Evolutionary conservation across 2,329 filamentous ascomycete genomes (phyloP).

Genomic region (Trichophyton schoenleinii): DNA sequence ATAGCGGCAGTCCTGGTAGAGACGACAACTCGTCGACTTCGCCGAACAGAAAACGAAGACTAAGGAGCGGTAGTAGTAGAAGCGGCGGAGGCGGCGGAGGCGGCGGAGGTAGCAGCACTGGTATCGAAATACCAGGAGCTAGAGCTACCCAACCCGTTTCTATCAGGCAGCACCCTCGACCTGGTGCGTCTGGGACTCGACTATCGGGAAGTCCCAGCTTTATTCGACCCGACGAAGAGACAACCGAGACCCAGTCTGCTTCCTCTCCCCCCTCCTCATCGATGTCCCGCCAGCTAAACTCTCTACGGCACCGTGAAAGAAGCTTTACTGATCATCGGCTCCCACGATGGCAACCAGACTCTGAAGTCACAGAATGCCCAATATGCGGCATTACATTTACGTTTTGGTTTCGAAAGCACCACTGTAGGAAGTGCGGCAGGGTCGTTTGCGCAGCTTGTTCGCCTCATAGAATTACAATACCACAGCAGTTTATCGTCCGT

Average conservation of each 20-base stretch:
- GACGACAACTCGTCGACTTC: background rate
- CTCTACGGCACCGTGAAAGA: slow-evolving; percentile 17
- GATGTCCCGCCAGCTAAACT: slow-evolving; percentile 14
- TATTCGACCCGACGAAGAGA: slow-evolving; percentile 11
- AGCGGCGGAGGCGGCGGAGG: too few species aligned
- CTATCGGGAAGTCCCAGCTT: slow-evolving; percentile 15
- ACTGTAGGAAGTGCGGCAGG: slow-evolving; percentile 90
- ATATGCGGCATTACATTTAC: slow-evolving; percentile 72
- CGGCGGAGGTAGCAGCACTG: background rate
- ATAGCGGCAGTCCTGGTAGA: background rate
- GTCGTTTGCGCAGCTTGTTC: slow-evolving; percentile 87
- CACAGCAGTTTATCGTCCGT: slow-evolving; percentile 80
- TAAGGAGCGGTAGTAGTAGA: slow-evolving; percentile 1
- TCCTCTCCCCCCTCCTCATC: slow-evolving; percentile 19
- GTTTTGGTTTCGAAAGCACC: slow-evolving; percentile 80
- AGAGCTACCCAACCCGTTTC: background rate
- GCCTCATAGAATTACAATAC: slow-evolving; percentile 88
- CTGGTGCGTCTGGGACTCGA: background rate
- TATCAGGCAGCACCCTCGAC: background rate
- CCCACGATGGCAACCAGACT: slow-evolving; percentile 80
- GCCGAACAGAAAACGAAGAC: slow-evolving; percentile 7
- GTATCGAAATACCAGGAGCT: background rate
- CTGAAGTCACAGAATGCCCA: slow-evolving; percentile 67
- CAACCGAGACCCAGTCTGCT: slow-evolving; percentile 21
- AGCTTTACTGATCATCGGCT: slow-evolving; percentile 40